phyloP scores from a whole-genome alignment of 331 rosid species.

The Acacia concinna region DNA sequence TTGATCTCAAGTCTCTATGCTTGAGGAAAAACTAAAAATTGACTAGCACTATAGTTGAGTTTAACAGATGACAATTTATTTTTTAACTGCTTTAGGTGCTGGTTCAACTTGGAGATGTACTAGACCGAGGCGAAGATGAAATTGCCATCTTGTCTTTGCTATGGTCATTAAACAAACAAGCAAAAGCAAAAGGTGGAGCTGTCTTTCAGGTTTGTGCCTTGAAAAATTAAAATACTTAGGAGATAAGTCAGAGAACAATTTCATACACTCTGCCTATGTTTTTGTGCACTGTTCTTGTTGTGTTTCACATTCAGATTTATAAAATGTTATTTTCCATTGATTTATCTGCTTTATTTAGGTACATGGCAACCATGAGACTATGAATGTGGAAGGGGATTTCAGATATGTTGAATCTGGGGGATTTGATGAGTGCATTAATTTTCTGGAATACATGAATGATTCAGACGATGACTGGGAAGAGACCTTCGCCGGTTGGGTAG shows the following conservation, averaged over 20 bases:
- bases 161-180: slow-evolving; percentile 77
- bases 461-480: slow-evolving; percentile 63
- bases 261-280: background rate
- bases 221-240: slow-evolving; percentile 5
- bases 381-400: slow-evolving; percentile 95
- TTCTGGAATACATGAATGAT: slow-evolving; percentile 68
- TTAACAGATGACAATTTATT: background rate
- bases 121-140: slow-evolving; percentile 95
- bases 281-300: slow-evolving; percentile 13
- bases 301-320: background rate
- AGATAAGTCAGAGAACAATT: background rate
- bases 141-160: slow-evolving; percentile 88
- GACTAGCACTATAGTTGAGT: background rate
- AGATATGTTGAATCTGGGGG: slow-evolving; percentile 75
- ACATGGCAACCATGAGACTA: slow-evolving; percentile 91
- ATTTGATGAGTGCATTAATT: slow-evolving; percentile 78
- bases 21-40: slow-evolving; percentile 7
- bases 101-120: slow-evolving; percentile 93
- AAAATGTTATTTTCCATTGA: slow-evolving; percentile 8
- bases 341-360: slow-evolving; percentile 50
- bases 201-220: slow-evolving; percentile 81
- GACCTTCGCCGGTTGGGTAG: slow-evolving; percentile 67
- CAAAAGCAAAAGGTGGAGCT: slow-evolving; percentile 86
- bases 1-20: background rate
- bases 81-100: slow-evolving; percentile 53